Evolutionary conservation across 495 filamentous ascomycete species (phyloP).

Genomic region (Xylaria flabelliformis): DNA sequence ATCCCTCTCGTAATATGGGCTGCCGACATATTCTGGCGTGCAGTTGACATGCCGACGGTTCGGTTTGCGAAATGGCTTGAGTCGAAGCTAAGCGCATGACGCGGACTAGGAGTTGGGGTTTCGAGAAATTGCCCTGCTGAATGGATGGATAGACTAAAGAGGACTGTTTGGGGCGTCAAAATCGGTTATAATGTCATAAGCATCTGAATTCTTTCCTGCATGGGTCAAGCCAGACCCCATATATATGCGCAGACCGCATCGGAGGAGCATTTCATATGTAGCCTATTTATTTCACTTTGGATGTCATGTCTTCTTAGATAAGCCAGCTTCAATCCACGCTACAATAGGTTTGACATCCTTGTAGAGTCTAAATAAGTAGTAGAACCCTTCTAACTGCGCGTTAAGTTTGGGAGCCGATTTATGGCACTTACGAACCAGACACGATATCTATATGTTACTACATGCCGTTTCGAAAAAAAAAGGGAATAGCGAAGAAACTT

Average conservation of each 20-base stretch:
- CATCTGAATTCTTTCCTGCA: not conserved
- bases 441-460: not conserved
- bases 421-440: not conserved
- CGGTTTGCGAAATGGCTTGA: conserved; percentile 54
- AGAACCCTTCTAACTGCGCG: not conserved
- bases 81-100: conserved; percentile 30
- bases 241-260: not conserved
- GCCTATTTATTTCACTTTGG: not conserved
- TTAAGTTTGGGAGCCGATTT: not conserved
- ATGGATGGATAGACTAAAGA: not conserved
- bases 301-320: not conserved
- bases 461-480: not conserved
- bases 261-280: not conserved
- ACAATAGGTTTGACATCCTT: not conserved
- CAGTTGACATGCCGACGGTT: conserved; percentile 53
- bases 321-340: too few species aligned
- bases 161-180: conserved; percentile 4
- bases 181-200: not conserved
- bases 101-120: conserved; percentile 10
- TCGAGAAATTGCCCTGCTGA: not conserved
- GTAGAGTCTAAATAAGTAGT: not conserved
- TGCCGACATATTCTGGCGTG: conserved; percentile 55
- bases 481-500: too few species aligned
- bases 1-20: conserved; percentile 52
- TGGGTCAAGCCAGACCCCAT: not conserved